Conservation (phyloP, 2,329 filamentous ascomycete species). For the Fonsecaea multimorphosa region DNA sequence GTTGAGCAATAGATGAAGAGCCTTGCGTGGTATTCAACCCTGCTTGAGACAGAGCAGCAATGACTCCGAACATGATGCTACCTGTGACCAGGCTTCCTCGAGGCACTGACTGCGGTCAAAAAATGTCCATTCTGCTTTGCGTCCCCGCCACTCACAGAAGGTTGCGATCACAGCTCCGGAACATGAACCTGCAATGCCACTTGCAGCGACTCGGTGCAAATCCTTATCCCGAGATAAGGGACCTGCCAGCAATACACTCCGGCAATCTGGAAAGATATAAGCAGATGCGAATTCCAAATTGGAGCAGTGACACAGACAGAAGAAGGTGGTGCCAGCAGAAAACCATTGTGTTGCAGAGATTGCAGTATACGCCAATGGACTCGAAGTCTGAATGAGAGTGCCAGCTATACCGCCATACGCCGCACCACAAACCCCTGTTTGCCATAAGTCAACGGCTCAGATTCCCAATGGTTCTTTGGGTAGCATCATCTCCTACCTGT, state of each 20-base stretch:
- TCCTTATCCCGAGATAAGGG: slow-evolving; percentile 36
- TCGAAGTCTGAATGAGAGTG: slow-evolving; percentile 70
- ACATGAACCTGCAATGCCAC: slow-evolving; percentile 36
- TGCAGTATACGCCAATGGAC: slow-evolving; percentile 71
- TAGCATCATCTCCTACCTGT: slow-evolving; percentile 56
- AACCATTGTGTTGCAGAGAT: slow-evolving; percentile 82
- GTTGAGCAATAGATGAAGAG: slow-evolving; percentile 1
- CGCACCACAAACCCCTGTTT: slow-evolving; percentile 64
- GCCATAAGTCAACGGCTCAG: slow-evolving; percentile 25
- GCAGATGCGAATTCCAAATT: neutral
- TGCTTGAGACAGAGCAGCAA: slow-evolving; percentile 32
- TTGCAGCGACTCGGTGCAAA: slow-evolving; percentile 38
- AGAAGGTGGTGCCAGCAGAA: slow-evolving; percentile 76
- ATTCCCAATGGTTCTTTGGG: neutral
- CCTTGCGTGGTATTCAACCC: slow-evolving; percentile 50
- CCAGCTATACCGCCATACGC: slow-evolving; percentile 72
- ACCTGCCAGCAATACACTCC: slow-evolving; percentile 20
- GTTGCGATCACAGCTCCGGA: slow-evolving; percentile 31
- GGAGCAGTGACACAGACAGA: slow-evolving; percentile 60
- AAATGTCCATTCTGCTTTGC: neutral
- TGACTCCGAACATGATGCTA: slow-evolving; percentile 31
- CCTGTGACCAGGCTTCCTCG: slow-evolving; percentile 32
- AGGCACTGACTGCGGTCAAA: slow-evolving; percentile 25
- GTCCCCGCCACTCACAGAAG: slow-evolving; percentile 32
- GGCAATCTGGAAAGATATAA: slow-evolving; percentile 20